Evolutionary conservation across 208 protist genomes (phyloP), one percentile per base, ranked within the genome.

Genomic region (Crithidia fasciculata): DNA sequence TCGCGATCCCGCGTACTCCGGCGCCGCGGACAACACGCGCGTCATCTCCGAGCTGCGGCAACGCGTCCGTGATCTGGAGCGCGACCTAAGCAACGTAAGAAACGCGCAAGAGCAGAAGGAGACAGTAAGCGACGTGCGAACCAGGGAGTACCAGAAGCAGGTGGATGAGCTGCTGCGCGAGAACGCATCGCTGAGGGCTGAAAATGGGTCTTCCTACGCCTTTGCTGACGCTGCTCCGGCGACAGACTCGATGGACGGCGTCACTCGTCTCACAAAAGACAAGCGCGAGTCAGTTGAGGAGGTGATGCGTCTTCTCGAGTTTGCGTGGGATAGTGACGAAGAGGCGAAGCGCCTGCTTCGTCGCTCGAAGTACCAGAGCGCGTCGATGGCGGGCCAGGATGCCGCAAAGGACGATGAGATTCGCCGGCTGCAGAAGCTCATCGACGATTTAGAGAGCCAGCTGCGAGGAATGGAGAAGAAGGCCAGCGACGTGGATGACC

Each of bases 271-370:
- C 43, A 80, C 81, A 28, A 93, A 90, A 56, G 87, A 95, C 70
- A 95, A 90, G 62, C 81, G 82, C 0, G 87, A 91, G 44, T 90
- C 76, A 36, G 78, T 92, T 8, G 87, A 95, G 55, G 87, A 95
- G 66, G 60, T 95, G 52, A 92, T 95, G 87, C 76, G 84, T 39
- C 57, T 84, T 28, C 81, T 95, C 47, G 90, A 95, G 72, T 67
- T 78, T 36, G 74, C 87, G 40, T 95, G 90, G 88, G 72, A 82
- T 37, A 76, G 73, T 43, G 88, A 90, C 55, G 83, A 89, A 28
- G 85, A 87, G 54, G 60, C 61, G 37, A 86, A 83, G 55, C 78
- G 69, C 16, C 56, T 70, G 52, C 54, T 74, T 10, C 75, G 69
- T 19, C 55, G 75, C 13, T 57, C 56, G 9, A 74, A 80, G 61